These are phyloP conservation scores for Gentiana dahurica DNA, from an alignment of 257 asterid species.

Conservation along the genomic window DNA sequence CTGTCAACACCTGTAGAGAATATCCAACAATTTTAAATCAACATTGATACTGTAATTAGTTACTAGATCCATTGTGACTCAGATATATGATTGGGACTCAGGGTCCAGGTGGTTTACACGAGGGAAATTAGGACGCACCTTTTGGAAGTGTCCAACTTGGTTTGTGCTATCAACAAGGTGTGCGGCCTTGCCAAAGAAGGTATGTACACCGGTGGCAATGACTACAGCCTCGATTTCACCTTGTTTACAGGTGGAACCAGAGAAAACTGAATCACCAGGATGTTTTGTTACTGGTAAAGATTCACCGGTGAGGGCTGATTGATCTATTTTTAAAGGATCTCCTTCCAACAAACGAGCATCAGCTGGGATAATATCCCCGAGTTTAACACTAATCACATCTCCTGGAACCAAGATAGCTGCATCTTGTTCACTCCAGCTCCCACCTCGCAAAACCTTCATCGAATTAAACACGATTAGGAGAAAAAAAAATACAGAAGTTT, in stretches of 20 bases:
- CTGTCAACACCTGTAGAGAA: conserved; percentile 50
- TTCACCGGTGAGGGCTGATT: conserved; percentile 83
- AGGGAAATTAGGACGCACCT: conserved; percentile 20
- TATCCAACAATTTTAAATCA: background rate
- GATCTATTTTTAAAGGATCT: conserved; percentile 83
- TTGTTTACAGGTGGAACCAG: conserved; percentile 94
- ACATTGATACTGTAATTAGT: background rate
- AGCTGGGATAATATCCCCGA: conserved; percentile 87
- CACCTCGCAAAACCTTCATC: conserved; percentile 71
- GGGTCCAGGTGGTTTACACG: background rate
- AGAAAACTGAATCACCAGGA: conserved; percentile 70
- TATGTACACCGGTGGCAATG: conserved; percentile 90
- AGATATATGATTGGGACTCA: background rate
- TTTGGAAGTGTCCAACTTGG: conserved; percentile 87
- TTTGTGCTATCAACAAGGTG: conserved; percentile 94
- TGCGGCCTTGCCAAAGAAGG: conserved; percentile 96
- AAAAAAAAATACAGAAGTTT: background rate
- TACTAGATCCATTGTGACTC: background rate
- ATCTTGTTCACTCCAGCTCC: conserved; percentile 72
- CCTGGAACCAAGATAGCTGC: conserved; percentile 87
- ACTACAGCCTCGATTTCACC: conserved; percentile 89
- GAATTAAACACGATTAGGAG: background rate
- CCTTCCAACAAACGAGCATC: conserved; percentile 94
- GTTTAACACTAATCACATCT: conserved; percentile 76
- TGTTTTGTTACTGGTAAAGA: conserved; percentile 72